A percentile compares a stretch with the other conserved stretches of the same genome.
Conservation (phyloP, 768 basidiomycete genomes). For the Amanita exitialis region DNA sequence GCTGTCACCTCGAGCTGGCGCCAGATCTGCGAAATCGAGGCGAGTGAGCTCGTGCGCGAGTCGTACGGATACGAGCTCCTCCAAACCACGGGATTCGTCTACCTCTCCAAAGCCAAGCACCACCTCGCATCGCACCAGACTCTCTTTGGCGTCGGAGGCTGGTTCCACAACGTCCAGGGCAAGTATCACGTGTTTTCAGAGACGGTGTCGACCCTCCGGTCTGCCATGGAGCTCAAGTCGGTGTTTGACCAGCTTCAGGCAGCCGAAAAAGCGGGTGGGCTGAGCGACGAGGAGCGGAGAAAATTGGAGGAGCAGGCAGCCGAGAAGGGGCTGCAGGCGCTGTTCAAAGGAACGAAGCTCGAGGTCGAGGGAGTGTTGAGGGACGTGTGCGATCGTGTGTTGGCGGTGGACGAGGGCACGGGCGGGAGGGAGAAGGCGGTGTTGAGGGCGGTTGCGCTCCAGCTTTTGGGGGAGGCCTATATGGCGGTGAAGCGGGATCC, state of each 20-base stretch:
- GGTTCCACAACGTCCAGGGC: conserved; percentile 87
- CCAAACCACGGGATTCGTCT: conserved; percentile 81
- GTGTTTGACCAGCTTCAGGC: conserved; percentile 91
- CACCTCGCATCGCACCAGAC: conserved; percentile 64
- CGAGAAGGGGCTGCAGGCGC: conserved; percentile 82
- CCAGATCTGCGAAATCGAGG: conserved; percentile 72
- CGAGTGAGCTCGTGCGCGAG: conserved; percentile 81
- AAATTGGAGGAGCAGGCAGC: conserved; percentile 87
- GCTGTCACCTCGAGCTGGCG: conserved; percentile 68
- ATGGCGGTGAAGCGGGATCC: conserved; percentile 56
- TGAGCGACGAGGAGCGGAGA: conserved; percentile 57
- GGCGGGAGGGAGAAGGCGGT: conserved; percentile 43
- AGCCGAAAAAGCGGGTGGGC: conserved; percentile 76
- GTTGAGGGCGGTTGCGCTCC: conserved; percentile 71
- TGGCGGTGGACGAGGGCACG: conserved; percentile 42
- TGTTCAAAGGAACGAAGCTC: conserved; percentile 91
- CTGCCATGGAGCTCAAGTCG: conserved; percentile 81
- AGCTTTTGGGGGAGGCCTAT: conserved; percentile 79
- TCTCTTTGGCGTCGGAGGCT: conserved; percentile 82
- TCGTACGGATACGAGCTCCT: conserved; percentile 83
- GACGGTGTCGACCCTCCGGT: conserved; percentile 82
- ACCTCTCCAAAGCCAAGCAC: conserved; percentile 74
- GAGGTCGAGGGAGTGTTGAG: conserved; percentile 85
- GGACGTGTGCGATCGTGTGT: conserved; percentile 78
- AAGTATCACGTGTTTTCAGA: conserved; percentile 93